Evolutionary conservation across 139 green algal species (phyloP).

Genomic region (Ostreobium quekettii): DNA sequence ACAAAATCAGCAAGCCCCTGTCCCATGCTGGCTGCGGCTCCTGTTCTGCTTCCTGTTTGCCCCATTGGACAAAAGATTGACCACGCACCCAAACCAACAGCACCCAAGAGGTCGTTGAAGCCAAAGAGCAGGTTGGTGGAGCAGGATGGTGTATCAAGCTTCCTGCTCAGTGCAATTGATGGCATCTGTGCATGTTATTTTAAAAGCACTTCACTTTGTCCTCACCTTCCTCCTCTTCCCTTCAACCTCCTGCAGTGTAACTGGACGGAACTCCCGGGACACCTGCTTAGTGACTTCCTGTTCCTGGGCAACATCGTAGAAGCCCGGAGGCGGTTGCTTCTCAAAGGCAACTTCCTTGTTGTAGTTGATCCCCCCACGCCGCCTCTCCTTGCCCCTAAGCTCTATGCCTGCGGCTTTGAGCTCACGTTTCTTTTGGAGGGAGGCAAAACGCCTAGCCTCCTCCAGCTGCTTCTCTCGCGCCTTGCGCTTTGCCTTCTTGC

Average conservation of each 20-base stretch:
- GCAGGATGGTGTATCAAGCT: no score
- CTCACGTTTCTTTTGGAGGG: constrained; percentile 93
- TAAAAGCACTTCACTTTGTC: neutral
- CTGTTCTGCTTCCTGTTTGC: no score
- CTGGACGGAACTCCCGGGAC: constrained; percentile 71
- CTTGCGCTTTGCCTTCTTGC: constrained; percentile 99
- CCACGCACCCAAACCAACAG: neutral
- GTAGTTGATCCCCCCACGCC: constrained; percentile 64
- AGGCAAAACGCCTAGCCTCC: constrained; percentile 86
- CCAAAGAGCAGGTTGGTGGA: no score
- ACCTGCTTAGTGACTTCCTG: constrained; percentile 44
- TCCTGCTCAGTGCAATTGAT: no score
- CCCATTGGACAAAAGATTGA: no score
- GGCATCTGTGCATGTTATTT: no score
- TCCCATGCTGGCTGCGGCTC: no score
- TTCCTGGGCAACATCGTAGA: constrained; percentile 83
- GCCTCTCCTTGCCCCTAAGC: constrained; percentile 25
- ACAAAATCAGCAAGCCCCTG: no score
- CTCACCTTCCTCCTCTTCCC: constrained; percentile 56
- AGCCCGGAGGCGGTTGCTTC: constrained; percentile 69
- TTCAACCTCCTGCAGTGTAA: constrained; percentile 86
- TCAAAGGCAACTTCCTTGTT: constrained; percentile 90
- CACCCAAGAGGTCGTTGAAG: no score
- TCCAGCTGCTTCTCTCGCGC: constrained; percentile 95
- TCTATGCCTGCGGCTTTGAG: constrained; percentile 77